Conservation (phyloP, 441 rosid genomes). For the Jatropha multifida region DNA sequence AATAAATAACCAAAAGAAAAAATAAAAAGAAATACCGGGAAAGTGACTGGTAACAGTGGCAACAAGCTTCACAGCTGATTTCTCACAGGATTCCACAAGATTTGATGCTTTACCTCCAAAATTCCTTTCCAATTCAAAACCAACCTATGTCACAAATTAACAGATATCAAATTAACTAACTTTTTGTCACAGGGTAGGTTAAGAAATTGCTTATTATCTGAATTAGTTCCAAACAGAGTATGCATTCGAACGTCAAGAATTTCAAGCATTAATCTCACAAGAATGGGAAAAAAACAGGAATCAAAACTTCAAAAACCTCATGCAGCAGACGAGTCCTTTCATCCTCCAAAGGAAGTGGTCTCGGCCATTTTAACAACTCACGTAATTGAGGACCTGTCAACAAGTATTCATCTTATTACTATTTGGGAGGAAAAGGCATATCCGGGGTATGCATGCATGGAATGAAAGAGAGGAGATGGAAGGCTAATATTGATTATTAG, state of each 20-base stretch:
- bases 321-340: constrained; percentile 66
- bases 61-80: constrained; percentile 76
- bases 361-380: constrained; percentile 66
- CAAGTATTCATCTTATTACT: constrained; percentile 19
- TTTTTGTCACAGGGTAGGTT: not conserved
- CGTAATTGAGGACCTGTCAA: constrained; percentile 61
- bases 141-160: constrained; percentile 46
- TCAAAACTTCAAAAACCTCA: constrained; percentile 44
- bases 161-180: constrained; percentile 12
- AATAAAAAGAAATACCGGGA: constrained; percentile 42
- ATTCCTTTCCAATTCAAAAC: constrained; percentile 57
- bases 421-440: not conserved
- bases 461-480: not conserved
- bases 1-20: not conserved
- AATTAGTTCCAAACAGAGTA: not conserved
- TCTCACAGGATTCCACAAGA: constrained; percentile 65
- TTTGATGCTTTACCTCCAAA: constrained; percentile 69
- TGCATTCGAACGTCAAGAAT: constrained; percentile 7
- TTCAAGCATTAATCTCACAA: constrained; percentile 2
- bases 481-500: not conserved
- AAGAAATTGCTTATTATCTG: constrained; percentile 1
- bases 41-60: constrained; percentile 59
- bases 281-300: not conserved
- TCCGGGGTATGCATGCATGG: not conserved
- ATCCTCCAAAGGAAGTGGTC: constrained; percentile 81